Conservation (phyloP, 2,329 filamentous ascomycete species). For the Nemania abortiva region DNA sequence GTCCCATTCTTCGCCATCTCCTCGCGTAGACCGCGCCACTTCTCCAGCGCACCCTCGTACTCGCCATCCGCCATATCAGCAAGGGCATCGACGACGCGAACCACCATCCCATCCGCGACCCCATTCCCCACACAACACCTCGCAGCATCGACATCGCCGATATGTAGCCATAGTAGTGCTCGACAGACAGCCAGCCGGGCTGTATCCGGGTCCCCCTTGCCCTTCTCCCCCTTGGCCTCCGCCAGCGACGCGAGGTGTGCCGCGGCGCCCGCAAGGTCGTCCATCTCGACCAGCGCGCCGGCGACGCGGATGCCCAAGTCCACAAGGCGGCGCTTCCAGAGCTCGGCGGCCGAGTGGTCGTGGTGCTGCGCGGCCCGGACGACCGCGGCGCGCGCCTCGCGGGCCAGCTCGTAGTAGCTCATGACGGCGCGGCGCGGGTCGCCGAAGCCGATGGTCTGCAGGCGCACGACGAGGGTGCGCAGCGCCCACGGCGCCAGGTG, state of each 20-base stretch:
- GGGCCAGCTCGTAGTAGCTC: slow-evolving; percentile 87
- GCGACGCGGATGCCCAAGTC: slow-evolving; percentile 80
- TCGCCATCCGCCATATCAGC: slow-evolving; percentile 82
- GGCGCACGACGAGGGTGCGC: slow-evolving; percentile 82
- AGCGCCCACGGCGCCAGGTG: slow-evolving; percentile 90
- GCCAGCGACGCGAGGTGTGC: slow-evolving; percentile 75
- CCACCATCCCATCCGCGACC: slow-evolving; percentile 45
- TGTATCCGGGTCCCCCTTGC: slow-evolving; percentile 47
- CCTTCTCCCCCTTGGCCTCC: slow-evolving; percentile 47
- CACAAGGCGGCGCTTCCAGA: slow-evolving; percentile 79
- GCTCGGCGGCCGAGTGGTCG: slow-evolving; percentile 66
- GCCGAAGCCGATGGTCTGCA: slow-evolving; percentile 87
- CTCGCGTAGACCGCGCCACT: slow-evolving; percentile 68
- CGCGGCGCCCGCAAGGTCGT: slow-evolving; percentile 83
- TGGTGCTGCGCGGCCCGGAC: slow-evolving; percentile 58
- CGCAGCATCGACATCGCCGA: slow-evolving; percentile 81
- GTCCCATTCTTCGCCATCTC: slow-evolving; percentile 56
- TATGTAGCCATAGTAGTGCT: slow-evolving; percentile 79
- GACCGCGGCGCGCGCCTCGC: slow-evolving; percentile 77
- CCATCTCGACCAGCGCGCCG: slow-evolving; percentile 83
- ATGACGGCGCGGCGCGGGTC: slow-evolving; percentile 88
- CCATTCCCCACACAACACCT: slow-evolving; percentile 60
- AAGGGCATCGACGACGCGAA: slow-evolving; percentile 72
- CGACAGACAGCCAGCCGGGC: slow-evolving; percentile 60
- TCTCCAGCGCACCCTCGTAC: slow-evolving; percentile 71